These are phyloP conservation scores for Aspergillus funiculosus DNA, from an alignment of 495 filamentous ascomycete species.

Conservation along the genomic window DNA sequence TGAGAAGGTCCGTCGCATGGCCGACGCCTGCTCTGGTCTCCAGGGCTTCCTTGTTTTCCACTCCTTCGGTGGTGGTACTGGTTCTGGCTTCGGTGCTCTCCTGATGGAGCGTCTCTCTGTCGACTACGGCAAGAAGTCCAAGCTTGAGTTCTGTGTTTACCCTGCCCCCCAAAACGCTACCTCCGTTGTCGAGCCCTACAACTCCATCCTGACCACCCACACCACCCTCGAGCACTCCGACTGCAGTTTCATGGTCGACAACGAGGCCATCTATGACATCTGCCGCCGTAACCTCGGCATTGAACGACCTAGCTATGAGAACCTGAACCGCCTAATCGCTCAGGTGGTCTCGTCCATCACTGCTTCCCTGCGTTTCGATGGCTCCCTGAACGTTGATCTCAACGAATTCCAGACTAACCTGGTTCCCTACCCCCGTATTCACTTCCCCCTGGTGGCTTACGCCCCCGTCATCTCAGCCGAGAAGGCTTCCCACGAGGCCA, in stretches of 20 bases:
- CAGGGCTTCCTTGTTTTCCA: constrained; percentile 99
- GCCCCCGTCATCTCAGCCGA: constrained; percentile 87
- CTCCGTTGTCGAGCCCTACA: constrained; percentile 98
- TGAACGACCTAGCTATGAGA: constrained; percentile 94
- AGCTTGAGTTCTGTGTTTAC: constrained; percentile 99
- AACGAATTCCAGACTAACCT: constrained; percentile 99
- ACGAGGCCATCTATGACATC: constrained; percentile 99
- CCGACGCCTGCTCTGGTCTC: constrained; percentile 94
- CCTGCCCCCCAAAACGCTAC: constrained; percentile 94
- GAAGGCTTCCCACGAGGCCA: constrained; percentile 90
- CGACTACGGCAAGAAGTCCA: constrained; percentile 99
- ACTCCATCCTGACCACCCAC: constrained; percentile 97
- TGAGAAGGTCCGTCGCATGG: constrained; percentile 91
- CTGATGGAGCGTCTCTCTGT: constrained; percentile 96
- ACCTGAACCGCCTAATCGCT: constrained; percentile 96
- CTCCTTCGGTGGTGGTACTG: constrained; percentile 98
- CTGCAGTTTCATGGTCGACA: constrained; percentile 99
- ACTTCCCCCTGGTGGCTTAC: constrained; percentile 97
- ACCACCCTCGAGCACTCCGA: constrained; percentile 98
- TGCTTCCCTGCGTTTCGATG: constrained; percentile 96
- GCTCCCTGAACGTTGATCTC: constrained; percentile 97
- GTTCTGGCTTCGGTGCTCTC: constrained; percentile 95
- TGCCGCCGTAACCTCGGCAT: constrained; percentile 96
- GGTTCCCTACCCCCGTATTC: constrained; percentile 97
- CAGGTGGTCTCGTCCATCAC: constrained; percentile 99